Percentiles rank a stretch among this genome's conserved stretches.
These are phyloP conservation scores for Staphylotrichum longicolle DNA, from an alignment of 495 filamentous ascomycete genomes.

Conservation along the genomic window DNA sequence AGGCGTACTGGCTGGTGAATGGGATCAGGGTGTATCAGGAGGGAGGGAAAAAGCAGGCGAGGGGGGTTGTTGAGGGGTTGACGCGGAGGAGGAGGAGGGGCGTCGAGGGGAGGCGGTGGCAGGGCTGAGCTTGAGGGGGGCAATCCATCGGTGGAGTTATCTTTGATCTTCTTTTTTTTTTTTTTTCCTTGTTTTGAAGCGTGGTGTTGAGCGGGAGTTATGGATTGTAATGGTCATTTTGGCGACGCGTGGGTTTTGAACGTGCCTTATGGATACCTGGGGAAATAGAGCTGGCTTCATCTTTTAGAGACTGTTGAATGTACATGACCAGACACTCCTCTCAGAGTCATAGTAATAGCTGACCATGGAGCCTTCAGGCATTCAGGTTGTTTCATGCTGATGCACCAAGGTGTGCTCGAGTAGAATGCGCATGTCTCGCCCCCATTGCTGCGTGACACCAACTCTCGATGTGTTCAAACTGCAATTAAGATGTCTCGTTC, in stretches of 20 bases:
- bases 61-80: not conserved
- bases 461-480: too few relatives aligned
- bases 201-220: not conserved
- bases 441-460: too few relatives aligned
- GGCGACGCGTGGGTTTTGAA: not conserved
- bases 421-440: too few relatives aligned
- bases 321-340: too few relatives aligned
- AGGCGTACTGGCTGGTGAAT: slow-evolving; percentile 73
- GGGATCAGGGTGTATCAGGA: slow-evolving; percentile 61
- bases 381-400: too few relatives aligned
- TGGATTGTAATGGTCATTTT: not conserved
- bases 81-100: not conserved
- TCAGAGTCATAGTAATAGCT: too few relatives aligned
- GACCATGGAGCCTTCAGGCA: too few relatives aligned
- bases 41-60: not conserved
- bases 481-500: too few relatives aligned
- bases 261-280: not conserved
- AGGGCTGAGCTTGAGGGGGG: not conserved
- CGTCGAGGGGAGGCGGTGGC: not conserved
- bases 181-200: not conserved
- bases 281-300: not conserved
- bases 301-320: too few relatives aligned
- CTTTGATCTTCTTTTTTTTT: not conserved
- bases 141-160: not conserved
- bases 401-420: too few relatives aligned